Base-by-base conservation (phyloP, 116 monocot species). In the Posidonia oceanica region DNA sequence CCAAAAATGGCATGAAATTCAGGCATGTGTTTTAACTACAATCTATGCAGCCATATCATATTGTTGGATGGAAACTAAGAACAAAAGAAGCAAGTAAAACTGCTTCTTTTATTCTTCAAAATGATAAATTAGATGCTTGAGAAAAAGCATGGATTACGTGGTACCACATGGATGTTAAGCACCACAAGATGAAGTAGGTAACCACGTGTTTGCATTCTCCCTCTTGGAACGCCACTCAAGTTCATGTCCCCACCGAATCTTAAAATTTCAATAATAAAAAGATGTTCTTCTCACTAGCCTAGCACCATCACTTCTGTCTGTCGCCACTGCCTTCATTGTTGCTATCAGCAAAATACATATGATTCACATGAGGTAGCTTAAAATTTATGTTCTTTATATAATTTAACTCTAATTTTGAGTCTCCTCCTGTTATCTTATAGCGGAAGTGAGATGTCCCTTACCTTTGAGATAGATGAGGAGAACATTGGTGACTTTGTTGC, bases 371-470 rank as follows among this genome's bases (percentile, higher is more conserved):
- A 65, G 37, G n/a, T 40, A 65, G 11, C 4, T 41, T n/a, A 41
- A 18, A 39, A n/a, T n/a, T 17, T 20, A 42, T 7, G 5, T 65
- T 65, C 14, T 65, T 65, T 11, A 65, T 65, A 41, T 40, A 16
- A 40, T 65, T 65, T 41, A 0, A 8, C 16, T 65, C 40, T n/a
- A 42, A 65, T 41, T 5, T n/a, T 42, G 22, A 21, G 11, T 15
- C 60, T 60, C 12, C n/a, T 42, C 2, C 5, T 23, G 22, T 68
- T 80, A 64, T 55, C n/a, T 69, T 23, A 57, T 54, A 94, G 90
- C 82, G 94, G 90, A 48, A 94, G 83, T 59, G 91, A 94, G 72
- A 76, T 86, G 48, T 72, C 78, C 56, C 14, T 83, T 67, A 79
- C 81, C 16, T 61, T 76, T 59, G 70, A 77, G 36, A 72, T 77